Evolutionary conservation across 768 basidiomycete genomes (phyloP), one percentile per base, ranked within the genome.

Genomic region (Melanogaster broomeanus): DNA sequence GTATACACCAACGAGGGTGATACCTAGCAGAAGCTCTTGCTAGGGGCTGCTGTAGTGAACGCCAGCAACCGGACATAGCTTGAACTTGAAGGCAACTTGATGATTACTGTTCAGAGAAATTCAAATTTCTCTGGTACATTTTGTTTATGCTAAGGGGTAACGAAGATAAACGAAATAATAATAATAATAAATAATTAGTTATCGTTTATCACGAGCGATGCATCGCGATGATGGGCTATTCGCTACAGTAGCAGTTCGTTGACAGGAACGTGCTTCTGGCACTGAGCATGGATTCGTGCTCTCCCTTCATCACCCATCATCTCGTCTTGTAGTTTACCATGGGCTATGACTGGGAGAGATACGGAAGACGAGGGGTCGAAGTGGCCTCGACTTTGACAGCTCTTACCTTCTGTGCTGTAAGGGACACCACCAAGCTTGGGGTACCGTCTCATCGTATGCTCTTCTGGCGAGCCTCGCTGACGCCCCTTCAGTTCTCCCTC

Each of bases 371-470:
- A 58, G 77, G 84, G 49, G 74, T 90, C 51, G 86, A 88, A 61
- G 68, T 84, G 37, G 89, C 87, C 10, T 84, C 85, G 8, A 67
- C 81, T 41, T 77, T 83, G 18, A 77, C 83, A 31, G 74, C 81
- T n/a, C 50, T 87, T 41, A 81, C 85, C 19, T 92, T 92, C 59
- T 78, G 76, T 22, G 82, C 81, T 10, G 87, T 78, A 8, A 90
- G 87, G 67, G 69, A 71, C 15, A 77, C 83, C 30, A 91, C 90
- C 11, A 79, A 79, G 53, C 71, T 91, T 48, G 86, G 87, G 52
- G 88, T 90, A 66, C 52, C 81, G 75, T 33, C n/a, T 55, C 30
- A 13, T 49, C 34, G 12, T 30, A 43, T 33, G 42, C 42, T 42
- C 49, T 37, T 41, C 35, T 57, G 51, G 31, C 49, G 42, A 27